Evolutionary conservation across 108 stramenopile species (phyloP), one percentile per base, ranked within the genome.

Genomic region (Craspedostauros australis): DNA sequence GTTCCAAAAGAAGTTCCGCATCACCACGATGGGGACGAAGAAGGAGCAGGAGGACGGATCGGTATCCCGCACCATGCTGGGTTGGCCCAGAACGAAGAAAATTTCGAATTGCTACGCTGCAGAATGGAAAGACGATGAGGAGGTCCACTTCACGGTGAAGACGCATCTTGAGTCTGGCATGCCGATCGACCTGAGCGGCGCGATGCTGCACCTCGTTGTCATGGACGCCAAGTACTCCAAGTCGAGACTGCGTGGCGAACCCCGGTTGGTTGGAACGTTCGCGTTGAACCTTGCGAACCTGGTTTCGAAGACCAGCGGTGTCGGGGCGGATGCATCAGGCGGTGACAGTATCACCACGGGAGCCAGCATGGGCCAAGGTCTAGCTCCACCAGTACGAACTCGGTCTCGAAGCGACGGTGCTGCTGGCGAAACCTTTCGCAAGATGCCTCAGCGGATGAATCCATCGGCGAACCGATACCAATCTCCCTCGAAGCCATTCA

Each of bases 151-250:
- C 42, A 41, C 46, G 37, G 42, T 75, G 1, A 47, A 44, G 16
- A 63, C 62, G 21, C 57, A 68, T 36, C 18, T 37, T 2, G 22
- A 54, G 7, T 50, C 54, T 44, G 73, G 73, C 31, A 29, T 25
- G 14, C 62, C 66, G 5, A 29, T 75, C n/a, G 67, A 68, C 34
- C 39, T 68, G 53, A 64, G 62, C 2, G 73, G 73, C n/a, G 66
- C 73, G 0, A 47, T 75, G 47, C 40, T 68, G 5, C 62, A 64
- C 46, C 30, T 75, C 7, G 25, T 46, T 15, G 58, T 75, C 7
- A 30, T 53, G 19, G 63, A 75, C 24, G 33, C 37, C n/a, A 64
- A 60, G 36, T 32, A 36, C 8, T 36, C 26, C 16, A 34, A 43
- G n/a, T 57, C 22, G 1, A n/a, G n/a, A n/a, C n/a, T n/a, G n/a